A percentile compares a stretch with the other conserved stretches of the same genome.
phyloP scores from a whole-genome alignment of 441 rosid species.

The Kokia cookei region DNA sequence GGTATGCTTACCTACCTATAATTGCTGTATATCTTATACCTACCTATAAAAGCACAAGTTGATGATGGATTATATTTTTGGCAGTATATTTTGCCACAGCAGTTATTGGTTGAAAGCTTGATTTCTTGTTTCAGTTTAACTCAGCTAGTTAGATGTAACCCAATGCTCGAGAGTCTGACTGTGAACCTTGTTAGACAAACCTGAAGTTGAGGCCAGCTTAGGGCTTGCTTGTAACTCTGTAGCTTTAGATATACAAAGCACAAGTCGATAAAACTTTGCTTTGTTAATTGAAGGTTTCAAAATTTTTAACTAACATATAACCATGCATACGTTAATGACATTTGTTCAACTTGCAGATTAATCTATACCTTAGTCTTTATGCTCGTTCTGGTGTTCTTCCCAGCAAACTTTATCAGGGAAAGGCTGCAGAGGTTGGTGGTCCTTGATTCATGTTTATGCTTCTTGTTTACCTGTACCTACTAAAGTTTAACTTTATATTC shows the following conservation, averaged over 20 bases:
- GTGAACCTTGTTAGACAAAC: not conserved
- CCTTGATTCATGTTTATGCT: not conserved
- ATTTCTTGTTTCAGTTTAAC: not conserved
- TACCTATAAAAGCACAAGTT: not conserved
- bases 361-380: conserved; percentile 61
- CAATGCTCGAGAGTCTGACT: not conserved
- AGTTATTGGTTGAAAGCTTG: not conserved
- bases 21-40: not conserved
- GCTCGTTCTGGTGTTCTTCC: conserved; percentile 66
- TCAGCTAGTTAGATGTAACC: not conserved
- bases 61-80: not conserved
- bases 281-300: not conserved
- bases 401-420: conserved; percentile 67
- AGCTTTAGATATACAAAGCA: not conserved
- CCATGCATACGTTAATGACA: not conserved
- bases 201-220: not conserved
- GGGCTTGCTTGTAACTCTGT: not conserved
- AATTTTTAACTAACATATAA: not conserved
- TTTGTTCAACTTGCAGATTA: conserved; percentile 47
- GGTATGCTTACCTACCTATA: not conserved
- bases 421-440: conserved; percentile 60
- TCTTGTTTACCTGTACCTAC: not conserved
- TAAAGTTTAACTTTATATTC: not conserved
- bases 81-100: not conserved
- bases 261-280: not conserved